Evolutionary conservation across 169 alveolate species (phyloP).

Genomic region (Cryptosporidium sp.): DNA sequence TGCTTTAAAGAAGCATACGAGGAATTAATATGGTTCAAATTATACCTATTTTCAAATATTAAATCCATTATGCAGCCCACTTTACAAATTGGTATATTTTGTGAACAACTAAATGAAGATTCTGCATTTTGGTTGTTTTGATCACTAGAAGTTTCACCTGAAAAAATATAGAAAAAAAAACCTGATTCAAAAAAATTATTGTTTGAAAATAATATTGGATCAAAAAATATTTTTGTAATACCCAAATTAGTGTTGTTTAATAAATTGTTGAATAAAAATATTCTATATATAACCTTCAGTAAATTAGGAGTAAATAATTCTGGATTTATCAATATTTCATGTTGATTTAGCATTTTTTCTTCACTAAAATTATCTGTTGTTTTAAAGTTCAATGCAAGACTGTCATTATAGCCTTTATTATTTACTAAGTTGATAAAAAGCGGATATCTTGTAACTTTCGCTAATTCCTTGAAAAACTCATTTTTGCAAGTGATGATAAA

Average conservation of each 20-base stretch:
- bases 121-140: slow-evolving; percentile 8
- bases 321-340: slow-evolving; percentile 9
- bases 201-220: slow-evolving; percentile 53
- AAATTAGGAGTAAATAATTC: slow-evolving; percentile 54
- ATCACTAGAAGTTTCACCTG: slow-evolving; percentile 31
- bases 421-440: slow-evolving; percentile 8
- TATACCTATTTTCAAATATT: slow-evolving; percentile 10
- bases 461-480: slow-evolving; percentile 19
- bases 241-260: slow-evolving; percentile 7
- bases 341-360: slow-evolving; percentile 8
- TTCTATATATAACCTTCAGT: slow-evolving; percentile 29
- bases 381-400: neutral
- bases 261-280: slow-evolving; percentile 21
- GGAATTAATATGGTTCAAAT: neutral
- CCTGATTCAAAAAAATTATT: slow-evolving; percentile 66
- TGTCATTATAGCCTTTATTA: neutral
- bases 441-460: slow-evolving; percentile 33
- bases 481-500: slow-evolving; percentile 39
- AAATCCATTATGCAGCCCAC: slow-evolving; percentile 68
- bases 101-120: neutral
- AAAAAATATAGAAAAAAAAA: slow-evolving; percentile 56
- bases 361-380: neutral
- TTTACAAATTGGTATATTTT: slow-evolving; percentile 34
- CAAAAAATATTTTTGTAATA: slow-evolving; percentile 30
- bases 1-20: neutral